phyloP scores from a whole-genome alignment of 192 early-diverging fungal genomes.

The Funneliformis geosporum region DNA sequence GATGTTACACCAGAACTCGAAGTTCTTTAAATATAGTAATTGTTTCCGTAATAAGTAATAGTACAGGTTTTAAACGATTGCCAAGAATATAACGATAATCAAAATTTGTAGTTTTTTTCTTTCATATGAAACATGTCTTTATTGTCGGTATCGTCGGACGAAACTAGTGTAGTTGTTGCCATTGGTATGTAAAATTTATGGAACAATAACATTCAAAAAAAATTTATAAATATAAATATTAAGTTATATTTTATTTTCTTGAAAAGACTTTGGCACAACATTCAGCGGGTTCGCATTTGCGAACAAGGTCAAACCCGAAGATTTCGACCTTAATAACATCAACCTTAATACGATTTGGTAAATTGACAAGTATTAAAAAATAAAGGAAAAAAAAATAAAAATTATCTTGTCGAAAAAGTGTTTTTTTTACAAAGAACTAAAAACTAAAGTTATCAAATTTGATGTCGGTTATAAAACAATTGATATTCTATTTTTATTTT shows the following conservation, averaged over 20 bases:
- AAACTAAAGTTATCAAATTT: too few species aligned
- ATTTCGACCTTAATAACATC: not conserved
- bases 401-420: too few species aligned
- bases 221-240: not conserved
- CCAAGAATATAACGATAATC: too few species aligned
- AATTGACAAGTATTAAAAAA: not conserved
- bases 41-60: too few species aligned
- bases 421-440: too few species aligned
- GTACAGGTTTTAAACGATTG: too few species aligned
- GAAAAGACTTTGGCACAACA: slow-evolving; percentile 23
- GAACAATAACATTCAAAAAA: not conserved
- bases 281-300: slow-evolving; percentile 20
- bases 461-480: too few species aligned
- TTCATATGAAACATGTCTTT: not conserved
- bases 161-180: slow-evolving; percentile 4
- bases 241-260: not conserved
- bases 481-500: not conserved
- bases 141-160: not conserved
- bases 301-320: not conserved
- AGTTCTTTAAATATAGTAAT: too few species aligned
- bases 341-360: not conserved
- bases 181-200: not conserved
- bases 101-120: not conserved
- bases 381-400: not conserved
- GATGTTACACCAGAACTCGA: too few species aligned